Conservation (phyloP, 257 asterid species). For the Sherardia arvensis region DNA sequence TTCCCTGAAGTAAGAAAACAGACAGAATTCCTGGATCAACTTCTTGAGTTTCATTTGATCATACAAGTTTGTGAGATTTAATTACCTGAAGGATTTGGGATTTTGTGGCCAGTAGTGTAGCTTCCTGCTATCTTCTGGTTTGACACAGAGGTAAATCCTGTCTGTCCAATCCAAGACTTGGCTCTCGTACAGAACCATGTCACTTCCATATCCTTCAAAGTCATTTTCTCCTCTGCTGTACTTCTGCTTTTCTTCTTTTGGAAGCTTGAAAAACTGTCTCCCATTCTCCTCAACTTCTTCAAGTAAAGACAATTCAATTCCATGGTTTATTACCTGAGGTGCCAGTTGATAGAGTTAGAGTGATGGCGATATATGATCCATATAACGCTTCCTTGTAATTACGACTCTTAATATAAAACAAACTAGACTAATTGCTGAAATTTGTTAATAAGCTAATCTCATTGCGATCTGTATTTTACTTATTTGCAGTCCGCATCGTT, state of each 20-base stretch:
- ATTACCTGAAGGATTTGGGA: conserved; percentile 43
- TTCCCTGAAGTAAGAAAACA: conserved; percentile 20
- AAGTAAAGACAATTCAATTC: conserved; percentile 26
- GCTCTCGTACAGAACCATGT: conserved; percentile 36
- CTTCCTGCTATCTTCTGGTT: conserved; percentile 30
- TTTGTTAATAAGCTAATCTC: too few species aligned
- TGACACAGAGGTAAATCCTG: conserved; percentile 40
- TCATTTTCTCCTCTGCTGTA: conserved; percentile 25
- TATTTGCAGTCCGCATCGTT: too few species aligned
- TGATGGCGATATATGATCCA: not conserved
- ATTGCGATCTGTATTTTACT: too few species aligned
- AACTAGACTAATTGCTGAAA: too few species aligned
- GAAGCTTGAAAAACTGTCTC: conserved; percentile 38
- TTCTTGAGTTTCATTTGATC: not conserved
- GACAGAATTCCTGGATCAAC: not conserved
- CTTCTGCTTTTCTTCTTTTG: conserved; percentile 47
- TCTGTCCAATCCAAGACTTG: conserved; percentile 68
- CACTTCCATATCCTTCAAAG: conserved; percentile 54
- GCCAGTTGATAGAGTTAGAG: not conserved
- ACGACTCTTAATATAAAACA: too few species aligned
- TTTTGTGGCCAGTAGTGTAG: conserved; percentile 48
- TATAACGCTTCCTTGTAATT: too few species aligned
- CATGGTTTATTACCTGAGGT: conserved; percentile 52
- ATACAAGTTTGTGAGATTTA: not conserved
- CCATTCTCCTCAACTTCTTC: conserved; percentile 29